Base-by-base conservation (phyloP, 1,139 yeast genomes). In the Yamadazyma kanchanaburiensis region DNA sequence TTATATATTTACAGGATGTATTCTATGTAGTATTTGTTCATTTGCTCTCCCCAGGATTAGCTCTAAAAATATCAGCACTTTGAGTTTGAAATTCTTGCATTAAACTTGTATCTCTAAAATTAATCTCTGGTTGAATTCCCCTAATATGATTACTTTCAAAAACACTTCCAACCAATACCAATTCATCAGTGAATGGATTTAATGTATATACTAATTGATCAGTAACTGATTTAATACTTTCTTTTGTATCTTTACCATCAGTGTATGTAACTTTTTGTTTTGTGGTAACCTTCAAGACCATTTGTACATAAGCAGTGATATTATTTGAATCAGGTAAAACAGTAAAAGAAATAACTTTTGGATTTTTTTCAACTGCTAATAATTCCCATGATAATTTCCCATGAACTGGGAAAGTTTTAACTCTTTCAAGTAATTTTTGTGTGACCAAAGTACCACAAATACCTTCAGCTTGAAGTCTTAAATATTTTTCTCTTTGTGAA, bases 121-220 rank as follows among this genome's bases (percentile, higher is more conserved):
- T 47, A 19, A 51, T 40, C 24, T 60, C 65, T 5, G 64, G 61
- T 37, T 54, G 58, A 28, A 60, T 43, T 7, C 61, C 61, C 43
- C 72, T 54, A 24, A 50, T 41, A 38, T 60, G 62, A 43, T 65
- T 78, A 20, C 80, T 74, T 49, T 86, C 95, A 50, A 88, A 88
- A 11, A 87, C 66, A 8, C 94, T 76, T 11, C 96, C 96, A 19
- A 86, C 86, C 39, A 87, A 64, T 17, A 72, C 71, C 37, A 82
- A 64, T 34, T 79, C 78, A 34, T 79, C 72, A 18, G 80, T 71
- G 41, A 75, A 74, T 10, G 94, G 84, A 52, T 88, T 86, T 44
- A 87, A 70, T 24, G 87, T 71, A 55, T 74, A 86, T 0, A 84
- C 94, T 37, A 83, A 67, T 51, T 86, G 79, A 53, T 87, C 95